Evolutionary conservation across 139 green algal species (phyloP), one percentile per base, ranked within the genome.

Genomic region (Zygnema cylindricum): DNA sequence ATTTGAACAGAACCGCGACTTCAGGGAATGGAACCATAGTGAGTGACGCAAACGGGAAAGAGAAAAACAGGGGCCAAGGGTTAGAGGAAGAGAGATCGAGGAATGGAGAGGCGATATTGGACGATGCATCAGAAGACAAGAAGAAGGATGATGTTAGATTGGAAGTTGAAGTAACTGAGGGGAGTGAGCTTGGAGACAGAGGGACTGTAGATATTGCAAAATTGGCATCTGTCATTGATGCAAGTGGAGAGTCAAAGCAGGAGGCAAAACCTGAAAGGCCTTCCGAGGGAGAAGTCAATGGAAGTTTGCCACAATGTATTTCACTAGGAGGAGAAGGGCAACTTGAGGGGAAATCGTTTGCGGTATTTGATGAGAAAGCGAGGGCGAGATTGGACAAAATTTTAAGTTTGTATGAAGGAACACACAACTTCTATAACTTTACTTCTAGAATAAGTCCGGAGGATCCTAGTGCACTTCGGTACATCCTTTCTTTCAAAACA

Each of bases 391-490:
- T 99, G 36, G 92, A 94, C 0, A 57, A 75, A 21, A 92, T 98
- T n/a, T 93, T 99, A 75, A 0, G 36, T 0, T 69, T 94, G 76
- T 99, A 94, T 88, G 86, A 93, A 81, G 97, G 96, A 55, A 98
- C 95, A 32, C 96, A 98, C 92, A 98, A 97, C 91, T 98, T 96
- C 88, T 95, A 98, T 94, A 98, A 98, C 91, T 98, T 94, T 93
- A 98, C 96, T 22, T 63, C 54, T 0, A 43, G 71, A 23, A 43
- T 91, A 3, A 69, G 79, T 22, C 25, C 86, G 35, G 77, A 71
- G 43, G 86, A 91, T 75, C 42, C 77, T 22, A 39, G 43, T 25
- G 95, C 93, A 43, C 94, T 92, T 77, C 93, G 95, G 11, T 95
- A 95, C 91, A 96, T 97, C 69, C 57, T 96, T 11, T 92, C 55